phyloP scores from a whole-genome alignment of 331 rosid species.

The Acacia pycnantha region DNA sequence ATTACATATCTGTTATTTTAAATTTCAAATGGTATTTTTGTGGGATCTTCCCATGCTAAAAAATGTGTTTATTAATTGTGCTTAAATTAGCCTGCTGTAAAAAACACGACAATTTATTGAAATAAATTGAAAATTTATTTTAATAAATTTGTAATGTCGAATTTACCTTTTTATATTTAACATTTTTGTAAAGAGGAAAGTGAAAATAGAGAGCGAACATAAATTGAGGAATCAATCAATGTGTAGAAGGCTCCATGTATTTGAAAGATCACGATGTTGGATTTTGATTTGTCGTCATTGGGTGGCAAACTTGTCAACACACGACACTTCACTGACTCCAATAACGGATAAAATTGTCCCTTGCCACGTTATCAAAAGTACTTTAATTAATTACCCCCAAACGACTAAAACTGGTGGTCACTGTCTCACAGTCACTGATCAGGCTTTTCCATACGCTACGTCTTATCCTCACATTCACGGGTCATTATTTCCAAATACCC shows the following conservation, averaged over 20 bases:
- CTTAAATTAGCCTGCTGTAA: neutral
- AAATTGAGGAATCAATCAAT: neutral
- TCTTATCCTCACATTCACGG: neutral
- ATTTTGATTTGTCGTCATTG: conserved; percentile 11
- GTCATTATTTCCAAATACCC: neutral
- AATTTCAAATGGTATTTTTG: too few relatives aligned
- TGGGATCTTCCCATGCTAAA: too few relatives aligned
- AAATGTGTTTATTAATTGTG: too few relatives aligned
- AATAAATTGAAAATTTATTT: too few relatives aligned
- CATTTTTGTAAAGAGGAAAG: neutral
- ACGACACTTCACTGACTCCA: neutral
- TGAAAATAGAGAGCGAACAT: neutral
- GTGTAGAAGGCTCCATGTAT: neutral
- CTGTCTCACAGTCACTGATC: neutral
- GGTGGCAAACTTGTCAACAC: conserved; percentile 24
- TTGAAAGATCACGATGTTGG: conserved; percentile 7
- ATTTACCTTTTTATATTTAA: neutral
- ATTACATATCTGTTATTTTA: too few relatives aligned
- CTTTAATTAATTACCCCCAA: neutral
- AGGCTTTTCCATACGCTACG: neutral
- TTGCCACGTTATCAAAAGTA: neutral
- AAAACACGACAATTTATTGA: neutral
- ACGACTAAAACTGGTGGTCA: neutral
- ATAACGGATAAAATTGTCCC: neutral
- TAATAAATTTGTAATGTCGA: too few relatives aligned